These are phyloP conservation scores for Dalbergia oliveri DNA, from an alignment of 306 rosid species.

Conservation along the genomic window DNA sequence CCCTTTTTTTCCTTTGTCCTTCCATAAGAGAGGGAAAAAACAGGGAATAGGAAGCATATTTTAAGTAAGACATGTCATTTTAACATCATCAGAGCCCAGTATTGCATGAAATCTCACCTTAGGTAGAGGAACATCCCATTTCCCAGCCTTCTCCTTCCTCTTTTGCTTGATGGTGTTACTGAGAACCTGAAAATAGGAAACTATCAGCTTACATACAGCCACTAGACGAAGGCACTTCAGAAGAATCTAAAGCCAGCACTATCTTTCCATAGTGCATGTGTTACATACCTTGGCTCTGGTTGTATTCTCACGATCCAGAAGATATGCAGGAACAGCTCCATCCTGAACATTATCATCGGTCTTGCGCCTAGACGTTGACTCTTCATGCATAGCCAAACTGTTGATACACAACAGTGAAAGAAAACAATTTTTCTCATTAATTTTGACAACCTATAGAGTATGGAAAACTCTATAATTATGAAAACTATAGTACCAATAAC, in stretches of 20 bases:
- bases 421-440: slow-evolving; percentile 16
- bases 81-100: not conserved
- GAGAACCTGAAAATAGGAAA: slow-evolving; percentile 64
- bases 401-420: slow-evolving; percentile 14
- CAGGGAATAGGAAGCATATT: not conserved
- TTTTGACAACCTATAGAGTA: not conserved
- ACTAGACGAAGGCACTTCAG: not conserved
- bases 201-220: slow-evolving; percentile 23
- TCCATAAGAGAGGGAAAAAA: not conserved
- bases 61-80: not conserved
- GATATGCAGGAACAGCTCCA: slow-evolving; percentile 86
- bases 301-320: slow-evolving; percentile 90
- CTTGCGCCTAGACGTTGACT: slow-evolving; percentile 81
- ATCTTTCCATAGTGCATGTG: not conserved
- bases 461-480: not conserved
- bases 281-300: slow-evolving; percentile 74
- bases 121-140: slow-evolving; percentile 97
- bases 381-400: slow-evolving; percentile 92
- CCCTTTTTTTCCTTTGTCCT: no score
- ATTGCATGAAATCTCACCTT: slow-evolving; percentile 58
- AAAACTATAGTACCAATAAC: not conserved
- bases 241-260: not conserved
- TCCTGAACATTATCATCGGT: slow-evolving; percentile 84
- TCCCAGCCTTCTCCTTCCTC: slow-evolving; percentile 96
- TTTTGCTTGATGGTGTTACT: slow-evolving; percentile 95